Base-by-base conservation (phyloP, 257 asterid genomes). In the Lavandula angustifolia region DNA sequence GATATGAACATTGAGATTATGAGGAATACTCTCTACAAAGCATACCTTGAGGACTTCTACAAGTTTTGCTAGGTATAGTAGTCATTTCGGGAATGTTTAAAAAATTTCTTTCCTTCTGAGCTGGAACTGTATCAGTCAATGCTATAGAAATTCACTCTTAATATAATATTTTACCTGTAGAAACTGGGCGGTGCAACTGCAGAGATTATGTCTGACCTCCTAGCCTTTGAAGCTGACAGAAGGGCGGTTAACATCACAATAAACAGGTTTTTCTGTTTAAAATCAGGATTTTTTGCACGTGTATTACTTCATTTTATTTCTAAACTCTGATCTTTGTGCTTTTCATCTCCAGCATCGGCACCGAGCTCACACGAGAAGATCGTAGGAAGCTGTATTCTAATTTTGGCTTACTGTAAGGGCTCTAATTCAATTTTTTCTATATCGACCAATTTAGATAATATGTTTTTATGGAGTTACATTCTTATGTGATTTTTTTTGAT, bases 171-270 rank as follows among this genome's bases (percentile, higher is more conserved):
- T 73, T 71, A 35, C 64, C 38, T 48, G 42, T 68, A 90, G 97
- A 90, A 84, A 85, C 85, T 90, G 70, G 97, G 97, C 7, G 97
- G 97, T 27, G 97, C 97, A 27, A 90, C 97, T 69, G 81, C 91
- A 27, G 97, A 87, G 78, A 90, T 90, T 61, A 90, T 90, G 97
- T 79, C 95, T 44, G 96, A 90, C 70, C 85, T 90, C 64, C 88
- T 90, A 49, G 76, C 96, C 67, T 90, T 90, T 76, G 97, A 90
- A 80, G 96, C 97, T 57, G 97, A 90, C 53, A 78, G 97, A 68
- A 87, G 97, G 78, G 96, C 97, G 14, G 95, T 90, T 77, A 90
- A 90, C 81, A 90, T 90, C 77, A 77, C 92, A 60, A 87, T 90
- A 31, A 90, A 90, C 88, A 90, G 97, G 96, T 84, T 35, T 9